Evolutionary conservation across 2,329 filamentous ascomycete species (phyloP).

Genomic region (Alternaria conjuncta): DNA sequence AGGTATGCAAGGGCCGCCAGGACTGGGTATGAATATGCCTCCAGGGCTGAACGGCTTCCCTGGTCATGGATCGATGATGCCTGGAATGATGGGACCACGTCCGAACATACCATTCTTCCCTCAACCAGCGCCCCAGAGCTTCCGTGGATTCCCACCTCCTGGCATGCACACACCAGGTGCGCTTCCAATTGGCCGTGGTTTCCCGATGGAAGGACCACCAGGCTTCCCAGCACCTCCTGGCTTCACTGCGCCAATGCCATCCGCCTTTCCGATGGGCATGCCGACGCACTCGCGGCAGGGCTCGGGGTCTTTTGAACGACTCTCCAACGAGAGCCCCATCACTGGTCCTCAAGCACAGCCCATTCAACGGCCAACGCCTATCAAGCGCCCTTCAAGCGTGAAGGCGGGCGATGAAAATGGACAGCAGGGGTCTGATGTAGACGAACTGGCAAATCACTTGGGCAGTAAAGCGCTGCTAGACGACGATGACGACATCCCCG

Average conservation of each 20-base stretch:
- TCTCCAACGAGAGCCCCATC: constrained; percentile 60
- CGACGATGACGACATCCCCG: constrained; percentile 63
- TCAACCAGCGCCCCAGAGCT: constrained; percentile 59
- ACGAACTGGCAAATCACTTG: constrained; percentile 77
- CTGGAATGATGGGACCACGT: constrained; percentile 61
- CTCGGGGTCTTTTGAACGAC: constrained; percentile 67
- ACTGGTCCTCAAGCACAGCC: constrained; percentile 66
- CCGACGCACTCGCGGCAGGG: constrained; percentile 76
- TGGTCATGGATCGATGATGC: constrained; percentile 61
- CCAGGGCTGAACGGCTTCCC: constrained; percentile 58
- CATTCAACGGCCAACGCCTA: constrained; percentile 82
- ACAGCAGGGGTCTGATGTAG: constrained; percentile 61
- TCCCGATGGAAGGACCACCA: constrained; percentile 60
- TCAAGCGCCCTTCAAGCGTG: constrained; percentile 82
- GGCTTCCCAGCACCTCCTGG: constrained; percentile 50
- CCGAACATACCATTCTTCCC: constrained; percentile 63
- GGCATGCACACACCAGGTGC: constrained; percentile 62
- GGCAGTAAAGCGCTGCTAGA: constrained; percentile 88
- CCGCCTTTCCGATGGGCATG: constrained; percentile 48
- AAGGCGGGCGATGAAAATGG: constrained; percentile 59
- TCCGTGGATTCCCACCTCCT: constrained; percentile 64
- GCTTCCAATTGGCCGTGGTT: constrained; percentile 65
- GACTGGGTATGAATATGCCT: constrained; percentile 55
- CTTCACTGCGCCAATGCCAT: constrained; percentile 43
- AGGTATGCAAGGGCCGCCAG: constrained; percentile 64